Evolutionary conservation across 75 land plant genomes (phyloP).

Genomic region (Pinus albicaulis): DNA sequence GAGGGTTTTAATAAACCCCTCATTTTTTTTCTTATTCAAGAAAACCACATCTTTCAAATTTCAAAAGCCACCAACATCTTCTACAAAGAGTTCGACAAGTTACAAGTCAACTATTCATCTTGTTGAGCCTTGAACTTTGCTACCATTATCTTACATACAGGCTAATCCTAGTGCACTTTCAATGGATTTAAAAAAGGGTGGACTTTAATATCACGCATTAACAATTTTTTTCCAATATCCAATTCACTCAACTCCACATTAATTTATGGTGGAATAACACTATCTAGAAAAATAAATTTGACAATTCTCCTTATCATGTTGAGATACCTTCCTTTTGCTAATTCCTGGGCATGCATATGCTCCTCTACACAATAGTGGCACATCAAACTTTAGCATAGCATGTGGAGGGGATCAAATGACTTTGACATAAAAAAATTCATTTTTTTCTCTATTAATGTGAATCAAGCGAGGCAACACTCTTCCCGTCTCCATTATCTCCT

Average conservation of each 20-base stretch:
- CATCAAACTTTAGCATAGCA: too few relatives aligned
- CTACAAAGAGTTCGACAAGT: not conserved
- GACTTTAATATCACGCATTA: conserved; percentile 75
- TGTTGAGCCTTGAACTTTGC: conserved; percentile 18
- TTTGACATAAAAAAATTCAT: too few relatives aligned
- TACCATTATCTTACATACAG: conserved; percentile 78
- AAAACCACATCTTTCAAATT: not conserved
- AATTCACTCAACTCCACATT: conserved; percentile 87
- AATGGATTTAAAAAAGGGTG: conserved; percentile 61
- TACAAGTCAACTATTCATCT: not conserved
- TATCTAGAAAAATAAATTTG: conserved; percentile 69
- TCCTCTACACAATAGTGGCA: too few relatives aligned
- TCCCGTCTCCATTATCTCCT: too few relatives aligned
- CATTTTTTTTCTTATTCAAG: not conserved
- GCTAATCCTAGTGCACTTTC: conserved; percentile 28
- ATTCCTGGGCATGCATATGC: too few relatives aligned
- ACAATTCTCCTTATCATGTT: conserved; percentile 77
- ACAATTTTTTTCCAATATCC: conserved; percentile 69
- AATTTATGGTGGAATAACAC: conserved; percentile 80
- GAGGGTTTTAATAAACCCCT: too few relatives aligned
- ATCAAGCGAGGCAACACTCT: too few relatives aligned
- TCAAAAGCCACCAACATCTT: not conserved
- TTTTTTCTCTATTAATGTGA: too few relatives aligned
- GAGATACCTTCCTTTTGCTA: conserved; percentile 76
- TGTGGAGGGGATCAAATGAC: too few relatives aligned